Evolutionary conservation across 148 eudicot species (phyloP).

Genomic region (Euryodendron excelsum): DNA sequence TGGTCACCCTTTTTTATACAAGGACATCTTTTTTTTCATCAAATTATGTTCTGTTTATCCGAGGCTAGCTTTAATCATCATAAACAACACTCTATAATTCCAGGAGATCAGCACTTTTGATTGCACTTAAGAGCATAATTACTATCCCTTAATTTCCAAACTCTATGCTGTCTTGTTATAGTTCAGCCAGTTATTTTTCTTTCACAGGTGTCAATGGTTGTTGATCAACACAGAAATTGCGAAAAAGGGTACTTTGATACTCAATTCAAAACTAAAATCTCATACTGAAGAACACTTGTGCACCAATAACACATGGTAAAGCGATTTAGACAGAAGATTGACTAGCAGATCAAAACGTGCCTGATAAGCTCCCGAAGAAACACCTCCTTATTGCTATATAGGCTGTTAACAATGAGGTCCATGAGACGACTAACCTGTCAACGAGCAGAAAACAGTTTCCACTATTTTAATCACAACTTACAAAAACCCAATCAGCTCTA

Average conservation of each 20-base stretch:
- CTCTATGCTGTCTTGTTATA: neutral
- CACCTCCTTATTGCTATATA: conserved; percentile 96
- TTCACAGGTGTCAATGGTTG: neutral
- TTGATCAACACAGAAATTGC: neutral
- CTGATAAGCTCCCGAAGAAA: conserved; percentile 96
- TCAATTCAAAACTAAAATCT: neutral
- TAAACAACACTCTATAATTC: neutral
- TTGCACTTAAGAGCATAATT: neutral
- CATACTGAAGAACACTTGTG: neutral
- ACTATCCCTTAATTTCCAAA: neutral
- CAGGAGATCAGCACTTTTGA: neutral
- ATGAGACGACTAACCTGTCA: conserved; percentile 93
- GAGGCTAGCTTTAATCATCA: neutral
- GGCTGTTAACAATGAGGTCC: conserved; percentile 97
- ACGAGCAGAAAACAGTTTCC: conserved; percentile 3
- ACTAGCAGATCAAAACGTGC: conserved; percentile 28
- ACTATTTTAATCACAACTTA: neutral
- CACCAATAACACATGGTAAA: neutral
- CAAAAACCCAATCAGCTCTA: neutral
- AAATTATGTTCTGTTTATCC: neutral
- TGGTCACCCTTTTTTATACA: no score
- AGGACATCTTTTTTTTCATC: neutral
- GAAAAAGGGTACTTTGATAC: neutral
- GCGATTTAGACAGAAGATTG: neutral
- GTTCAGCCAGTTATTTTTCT: neutral